These are phyloP conservation scores for Xanthoceras sorbifolium DNA, from an alignment of 345 rosid genomes.

Conservation along the genomic window DNA sequence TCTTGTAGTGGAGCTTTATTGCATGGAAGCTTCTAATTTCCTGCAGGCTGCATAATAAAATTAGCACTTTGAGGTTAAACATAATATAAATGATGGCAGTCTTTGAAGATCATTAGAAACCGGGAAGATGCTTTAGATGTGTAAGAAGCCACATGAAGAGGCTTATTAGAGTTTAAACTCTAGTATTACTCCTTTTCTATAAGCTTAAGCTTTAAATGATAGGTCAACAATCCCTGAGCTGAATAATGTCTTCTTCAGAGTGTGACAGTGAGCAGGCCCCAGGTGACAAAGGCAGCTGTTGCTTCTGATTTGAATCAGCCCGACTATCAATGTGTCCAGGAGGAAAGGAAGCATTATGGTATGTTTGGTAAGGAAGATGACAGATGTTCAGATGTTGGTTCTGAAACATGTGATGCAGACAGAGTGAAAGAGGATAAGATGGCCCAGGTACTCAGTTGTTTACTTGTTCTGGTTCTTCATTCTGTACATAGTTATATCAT, in stretches of 20 bases:
- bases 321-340: conserved; percentile 25
- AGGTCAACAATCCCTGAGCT: conserved; percentile 1
- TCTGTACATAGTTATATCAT: background rate
- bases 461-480: conserved; percentile 14
- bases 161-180: background rate
- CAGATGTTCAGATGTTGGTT: conserved; percentile 19
- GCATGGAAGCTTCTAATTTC: background rate
- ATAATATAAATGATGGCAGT: background rate
- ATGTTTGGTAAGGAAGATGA: conserved; percentile 27
- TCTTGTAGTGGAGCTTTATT: background rate
- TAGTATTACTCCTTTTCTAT: background rate
- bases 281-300: conserved; percentile 16
- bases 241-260: conserved; percentile 31
- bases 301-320: conserved; percentile 15
- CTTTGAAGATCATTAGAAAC: background rate
- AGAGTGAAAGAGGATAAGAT: conserved; percentile 47
- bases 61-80: background rate
- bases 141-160: background rate
- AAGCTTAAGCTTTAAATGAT: background rate
- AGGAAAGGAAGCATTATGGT: conserved; percentile 17
- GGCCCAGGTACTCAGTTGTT: conserved; percentile 57
- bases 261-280: conserved; percentile 9
- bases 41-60: conserved; percentile 4
- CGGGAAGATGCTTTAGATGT: background rate
- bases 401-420: conserved; percentile 30